Conservation (phyloP, 176 grass and related monocot genomes). For the Alopecurus myosuroides region DNA sequence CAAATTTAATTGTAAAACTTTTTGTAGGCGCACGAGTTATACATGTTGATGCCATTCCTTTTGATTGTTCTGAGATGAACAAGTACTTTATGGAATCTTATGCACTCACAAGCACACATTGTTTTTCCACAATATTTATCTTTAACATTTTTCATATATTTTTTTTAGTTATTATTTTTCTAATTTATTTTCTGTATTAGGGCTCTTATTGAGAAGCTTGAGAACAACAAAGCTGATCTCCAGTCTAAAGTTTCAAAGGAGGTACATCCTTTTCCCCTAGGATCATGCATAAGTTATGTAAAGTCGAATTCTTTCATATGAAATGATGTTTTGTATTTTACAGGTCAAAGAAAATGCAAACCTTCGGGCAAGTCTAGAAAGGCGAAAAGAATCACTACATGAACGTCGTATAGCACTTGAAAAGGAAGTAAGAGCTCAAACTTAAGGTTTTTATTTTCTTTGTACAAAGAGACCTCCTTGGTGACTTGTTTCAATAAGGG, state of each 20-base stretch:
- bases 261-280: slow-evolving; percentile 36
- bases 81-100: neutral
- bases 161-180: slow-evolving; percentile 20
- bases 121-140: slow-evolving; percentile 3
- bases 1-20: neutral
- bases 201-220: slow-evolving; percentile 63
- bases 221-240: slow-evolving; percentile 69
- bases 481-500: neutral
- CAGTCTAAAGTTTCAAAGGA: slow-evolving; percentile 80
- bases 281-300: slow-evolving; percentile 13
- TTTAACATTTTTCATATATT: neutral
- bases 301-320: slow-evolving; percentile 20
- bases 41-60: neutral
- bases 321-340: slow-evolving; percentile 30
- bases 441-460: slow-evolving; percentile 18
- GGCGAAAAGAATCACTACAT: slow-evolving; percentile 57
- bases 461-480: slow-evolving; percentile 9
- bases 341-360: slow-evolving; percentile 80
- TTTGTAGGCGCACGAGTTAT: neutral
- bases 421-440: slow-evolving; percentile 75
- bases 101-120: neutral
- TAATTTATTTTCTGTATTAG: slow-evolving; percentile 37
- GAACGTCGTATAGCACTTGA: slow-evolving; percentile 69
- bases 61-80: neutral
- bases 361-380: slow-evolving; percentile 61